Evolutionary conservation across 1,284 basidiomycete genomes (phyloP).

Genomic region (Papiliotrema fonsecae): DNA sequence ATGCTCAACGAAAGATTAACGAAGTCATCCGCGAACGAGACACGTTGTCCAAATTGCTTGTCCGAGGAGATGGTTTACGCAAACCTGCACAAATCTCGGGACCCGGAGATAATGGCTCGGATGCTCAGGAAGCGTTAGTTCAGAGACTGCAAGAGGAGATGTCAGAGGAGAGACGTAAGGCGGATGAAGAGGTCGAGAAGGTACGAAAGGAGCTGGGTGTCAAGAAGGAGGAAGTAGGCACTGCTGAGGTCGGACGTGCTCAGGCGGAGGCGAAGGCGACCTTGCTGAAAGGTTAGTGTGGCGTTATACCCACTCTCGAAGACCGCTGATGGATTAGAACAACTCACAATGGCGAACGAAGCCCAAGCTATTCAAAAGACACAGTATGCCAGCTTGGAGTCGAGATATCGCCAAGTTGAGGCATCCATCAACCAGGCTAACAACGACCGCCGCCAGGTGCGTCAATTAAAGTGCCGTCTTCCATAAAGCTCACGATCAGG

Average conservation of each 20-base stretch:
- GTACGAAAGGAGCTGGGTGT: conserved; percentile 62
- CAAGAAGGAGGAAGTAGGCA: conserved; percentile 60
- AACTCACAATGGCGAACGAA: conserved; percentile 42
- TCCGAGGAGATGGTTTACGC: conserved; percentile 36
- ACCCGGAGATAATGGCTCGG: conserved; percentile 16
- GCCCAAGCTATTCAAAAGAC: conserved; percentile 41
- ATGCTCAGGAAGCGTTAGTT: conserved; percentile 24
- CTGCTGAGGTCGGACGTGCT: conserved; percentile 63
- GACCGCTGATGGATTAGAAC: conserved; percentile 32
- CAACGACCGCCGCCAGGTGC: conserved; percentile 31
- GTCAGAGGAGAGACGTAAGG: conserved; percentile 64
- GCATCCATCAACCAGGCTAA: conserved; percentile 30
- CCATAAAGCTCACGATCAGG: conserved; percentile 11
- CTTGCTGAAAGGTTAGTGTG: conserved; percentile 61
- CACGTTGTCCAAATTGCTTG: conserved; percentile 69
- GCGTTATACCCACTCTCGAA: neutral
- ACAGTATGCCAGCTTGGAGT: conserved; percentile 33
- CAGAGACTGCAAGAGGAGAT: conserved; percentile 48
- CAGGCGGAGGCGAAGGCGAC: conserved; percentile 73
- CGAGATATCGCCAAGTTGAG: conserved; percentile 35
- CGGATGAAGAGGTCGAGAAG: conserved; percentile 62
- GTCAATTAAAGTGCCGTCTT: conserved; percentile 1
- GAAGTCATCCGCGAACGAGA: conserved; percentile 84
- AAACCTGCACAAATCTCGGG: conserved; percentile 8
- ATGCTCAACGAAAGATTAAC: conserved; percentile 64